phyloP scores from a whole-genome alignment of 352 stramenopile genomes.

The Halophytophthora polymorphica region DNA sequence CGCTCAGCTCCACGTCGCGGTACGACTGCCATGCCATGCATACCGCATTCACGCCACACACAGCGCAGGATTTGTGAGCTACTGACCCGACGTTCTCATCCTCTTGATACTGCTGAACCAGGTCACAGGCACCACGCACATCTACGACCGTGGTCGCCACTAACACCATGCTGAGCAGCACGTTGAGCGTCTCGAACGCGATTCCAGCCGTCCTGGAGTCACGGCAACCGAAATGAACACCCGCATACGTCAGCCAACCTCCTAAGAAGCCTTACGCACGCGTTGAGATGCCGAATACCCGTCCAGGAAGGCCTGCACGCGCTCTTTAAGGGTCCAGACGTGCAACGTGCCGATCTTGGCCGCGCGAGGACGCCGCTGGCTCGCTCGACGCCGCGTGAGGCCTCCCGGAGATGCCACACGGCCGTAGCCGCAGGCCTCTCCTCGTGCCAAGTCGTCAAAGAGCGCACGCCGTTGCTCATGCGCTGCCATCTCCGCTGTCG shows the following conservation, averaged over 20 bases:
- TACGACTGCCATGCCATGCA: constrained; percentile 40
- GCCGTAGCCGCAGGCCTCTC: neutral
- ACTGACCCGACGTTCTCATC: neutral
- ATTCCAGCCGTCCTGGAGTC: constrained; percentile 24
- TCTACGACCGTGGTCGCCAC: constrained; percentile 40
- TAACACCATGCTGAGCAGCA: constrained; percentile 43
- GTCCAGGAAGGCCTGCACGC: constrained; percentile 39
- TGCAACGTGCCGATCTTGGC: constrained; percentile 39
- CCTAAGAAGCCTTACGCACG: neutral
- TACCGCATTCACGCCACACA: too few relatives aligned
- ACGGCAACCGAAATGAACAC: neutral
- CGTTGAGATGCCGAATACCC: constrained; percentile 15
- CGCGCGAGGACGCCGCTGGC: neutral
- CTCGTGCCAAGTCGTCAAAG: too few relatives aligned
- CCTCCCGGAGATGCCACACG: neutral
- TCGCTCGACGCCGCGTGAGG: neutral
- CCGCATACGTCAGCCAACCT: neutral
- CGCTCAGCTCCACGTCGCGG: constrained; percentile 5
- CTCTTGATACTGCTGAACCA: neutral
- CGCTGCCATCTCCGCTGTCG: too few relatives aligned
- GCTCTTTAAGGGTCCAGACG: constrained; percentile 41
- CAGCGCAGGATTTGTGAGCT: neutral
- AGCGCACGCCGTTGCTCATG: too few relatives aligned
- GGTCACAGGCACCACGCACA: constrained; percentile 7
- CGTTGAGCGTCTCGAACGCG: constrained; percentile 38